Evolutionary conservation across 2,329 filamentous ascomycete species (phyloP).

Genomic region (Cladosporium oxysporum): DNA sequence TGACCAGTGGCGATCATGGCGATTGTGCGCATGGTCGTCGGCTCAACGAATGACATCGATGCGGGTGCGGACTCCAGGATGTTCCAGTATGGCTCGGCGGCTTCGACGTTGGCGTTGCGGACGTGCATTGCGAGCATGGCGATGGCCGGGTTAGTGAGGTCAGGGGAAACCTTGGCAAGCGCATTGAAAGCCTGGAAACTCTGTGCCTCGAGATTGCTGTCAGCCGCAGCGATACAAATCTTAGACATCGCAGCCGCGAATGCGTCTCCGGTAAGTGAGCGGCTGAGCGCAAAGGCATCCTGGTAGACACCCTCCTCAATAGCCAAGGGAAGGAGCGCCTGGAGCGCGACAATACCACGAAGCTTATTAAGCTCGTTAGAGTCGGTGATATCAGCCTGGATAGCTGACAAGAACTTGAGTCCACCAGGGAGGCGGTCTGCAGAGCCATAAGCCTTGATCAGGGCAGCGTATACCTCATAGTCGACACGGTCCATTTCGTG

Average conservation of each 20-base stretch:
- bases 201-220: constrained; percentile 69
- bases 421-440: constrained; percentile 80
- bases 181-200: constrained; percentile 61
- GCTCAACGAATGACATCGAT: constrained; percentile 73
- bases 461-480: constrained; percentile 81
- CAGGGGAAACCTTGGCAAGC: constrained; percentile 51
- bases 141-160: constrained; percentile 61
- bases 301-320: constrained; percentile 69
- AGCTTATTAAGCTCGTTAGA: constrained; percentile 50
- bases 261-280: constrained; percentile 59
- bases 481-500: constrained; percentile 72
- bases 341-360: constrained; percentile 69
- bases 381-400: constrained; percentile 60
- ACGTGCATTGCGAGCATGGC: constrained; percentile 86
- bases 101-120: constrained; percentile 74
- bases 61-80: constrained; percentile 65
- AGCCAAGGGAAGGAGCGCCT: constrained; percentile 78
- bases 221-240: constrained; percentile 77
- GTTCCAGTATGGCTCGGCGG: constrained; percentile 79
- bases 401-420: constrained; percentile 79
- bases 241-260: constrained; percentile 67
- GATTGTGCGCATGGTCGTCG: constrained; percentile 85
- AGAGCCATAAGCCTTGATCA: constrained; percentile 84
- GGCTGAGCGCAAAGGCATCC: constrained; percentile 73
- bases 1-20: constrained; percentile 84